Percentiles rank a stretch among this genome's conserved stretches.
These are phyloP conservation scores for Escallonia rubra DNA, from an alignment of 129 eudicot species.

Conservation along the genomic window DNA sequence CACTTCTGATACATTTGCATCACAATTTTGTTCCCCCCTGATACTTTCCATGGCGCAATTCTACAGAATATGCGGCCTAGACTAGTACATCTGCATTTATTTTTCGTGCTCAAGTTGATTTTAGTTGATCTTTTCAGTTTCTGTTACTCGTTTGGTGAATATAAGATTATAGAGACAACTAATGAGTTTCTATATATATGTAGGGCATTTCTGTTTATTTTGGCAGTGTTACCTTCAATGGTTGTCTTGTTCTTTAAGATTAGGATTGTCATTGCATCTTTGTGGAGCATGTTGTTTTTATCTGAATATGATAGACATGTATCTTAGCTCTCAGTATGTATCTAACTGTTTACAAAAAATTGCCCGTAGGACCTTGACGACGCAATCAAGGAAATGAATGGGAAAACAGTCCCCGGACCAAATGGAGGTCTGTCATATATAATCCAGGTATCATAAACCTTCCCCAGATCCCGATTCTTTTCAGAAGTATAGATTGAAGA, in stretches of 20 bases:
- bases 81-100: too few species aligned
- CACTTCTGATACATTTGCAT: too few species aligned
- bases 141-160: too few species aligned
- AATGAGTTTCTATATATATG: too few species aligned
- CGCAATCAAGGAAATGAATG: conserved; percentile 59
- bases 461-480: neutral
- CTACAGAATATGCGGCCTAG: too few species aligned
- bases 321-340: neutral
- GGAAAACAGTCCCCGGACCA: conserved; percentile 56
- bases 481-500: neutral
- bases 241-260: neutral
- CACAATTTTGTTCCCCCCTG: too few species aligned
- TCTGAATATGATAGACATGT: neutral
- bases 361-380: conserved; percentile 60
- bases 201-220: neutral
- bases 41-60: too few species aligned
- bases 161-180: too few species aligned
- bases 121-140: too few species aligned
- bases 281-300: neutral
- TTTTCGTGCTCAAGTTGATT: too few species aligned
- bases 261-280: neutral
- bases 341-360: neutral
- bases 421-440: conserved; percentile 45
- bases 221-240: neutral
- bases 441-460: conserved; percentile 47